A percentile compares a stretch with the other conserved stretches of the same genome.
Evolutionary conservation across 371 early-diverging fungal genomes (phyloP).

Genomic region (Saksenaea oblongispora): DNA sequence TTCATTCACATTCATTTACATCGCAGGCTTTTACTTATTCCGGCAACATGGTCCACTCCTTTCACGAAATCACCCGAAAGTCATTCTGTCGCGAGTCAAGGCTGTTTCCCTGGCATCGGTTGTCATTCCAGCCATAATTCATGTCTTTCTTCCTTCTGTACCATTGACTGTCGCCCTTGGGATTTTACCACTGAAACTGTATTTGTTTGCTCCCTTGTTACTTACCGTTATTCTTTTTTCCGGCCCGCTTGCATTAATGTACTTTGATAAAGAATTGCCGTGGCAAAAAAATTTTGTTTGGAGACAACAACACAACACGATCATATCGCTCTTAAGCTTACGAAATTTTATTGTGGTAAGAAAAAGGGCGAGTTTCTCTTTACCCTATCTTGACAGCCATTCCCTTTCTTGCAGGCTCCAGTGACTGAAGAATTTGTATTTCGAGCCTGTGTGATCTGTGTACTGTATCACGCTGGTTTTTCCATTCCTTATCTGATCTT

Average conservation of each 20-base stretch:
- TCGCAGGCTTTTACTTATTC: slow-evolving; percentile 44
- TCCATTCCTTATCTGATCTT: slow-evolving; percentile 41
- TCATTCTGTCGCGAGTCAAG: slow-evolving; percentile 43
- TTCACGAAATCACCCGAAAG: slow-evolving; percentile 34
- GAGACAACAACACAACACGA: slow-evolving; percentile 18
- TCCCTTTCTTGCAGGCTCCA: slow-evolving; percentile 50
- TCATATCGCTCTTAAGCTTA: slow-evolving; percentile 29
- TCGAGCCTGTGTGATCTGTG: slow-evolving; percentile 61
- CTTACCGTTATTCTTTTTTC: slow-evolving; percentile 44
- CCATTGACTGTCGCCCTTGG: neutral
- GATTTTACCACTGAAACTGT: neutral
- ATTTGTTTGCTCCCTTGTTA: slow-evolving; percentile 19
- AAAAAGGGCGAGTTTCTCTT: neutral
- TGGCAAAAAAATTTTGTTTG: slow-evolving; percentile 36
- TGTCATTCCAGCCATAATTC: slow-evolving; percentile 20
- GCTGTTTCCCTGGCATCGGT: slow-evolving; percentile 33
- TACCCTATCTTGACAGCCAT: neutral
- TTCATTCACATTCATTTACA: slow-evolving; percentile 35
- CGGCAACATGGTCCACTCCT: slow-evolving; percentile 11
- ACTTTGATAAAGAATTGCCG: slow-evolving; percentile 37
- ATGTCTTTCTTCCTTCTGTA: slow-evolving; percentile 6
- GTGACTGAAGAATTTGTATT: slow-evolving; percentile 71
- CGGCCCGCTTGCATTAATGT: slow-evolving; percentile 50
- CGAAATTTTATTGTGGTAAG: slow-evolving; percentile 51
- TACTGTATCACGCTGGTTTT: slow-evolving; percentile 45